These are phyloP conservation scores for Rhypophila decipiens DNA, from an alignment of 495 filamentous ascomycete species.

Conservation along the genomic window DNA sequence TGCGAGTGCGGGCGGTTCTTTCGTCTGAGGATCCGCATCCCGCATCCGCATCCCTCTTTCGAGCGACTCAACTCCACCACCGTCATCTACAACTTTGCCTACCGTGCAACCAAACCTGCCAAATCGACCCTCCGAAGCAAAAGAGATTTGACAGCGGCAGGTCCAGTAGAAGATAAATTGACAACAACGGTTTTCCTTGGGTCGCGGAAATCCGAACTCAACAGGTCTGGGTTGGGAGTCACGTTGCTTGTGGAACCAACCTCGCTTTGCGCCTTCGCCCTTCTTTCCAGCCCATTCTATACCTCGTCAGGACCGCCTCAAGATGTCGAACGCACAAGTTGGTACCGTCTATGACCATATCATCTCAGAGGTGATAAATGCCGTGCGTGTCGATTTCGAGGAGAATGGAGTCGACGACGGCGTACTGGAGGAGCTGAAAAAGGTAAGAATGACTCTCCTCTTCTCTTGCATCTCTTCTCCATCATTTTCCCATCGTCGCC, in stretches of 20 bases:
- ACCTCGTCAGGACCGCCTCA: too few relatives aligned
- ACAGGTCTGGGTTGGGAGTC: background rate
- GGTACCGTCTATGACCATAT: slow-evolving; percentile 81
- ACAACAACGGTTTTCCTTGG: too few relatives aligned
- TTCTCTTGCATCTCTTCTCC: background rate
- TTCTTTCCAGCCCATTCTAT: background rate
- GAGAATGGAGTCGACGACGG: slow-evolving; percentile 85
- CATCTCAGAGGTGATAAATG: slow-evolving; percentile 84
- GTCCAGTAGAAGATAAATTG: background rate
- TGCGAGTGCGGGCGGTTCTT: background rate
- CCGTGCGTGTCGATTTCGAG: slow-evolving; percentile 90
- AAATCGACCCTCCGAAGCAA: background rate
- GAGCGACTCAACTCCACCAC: background rate
- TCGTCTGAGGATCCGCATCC: background rate
- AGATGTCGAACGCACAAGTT: slow-evolving; percentile 50
- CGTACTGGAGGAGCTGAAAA: slow-evolving; percentile 75
- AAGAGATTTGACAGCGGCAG: background rate
- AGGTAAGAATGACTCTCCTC: slow-evolving; percentile 49
- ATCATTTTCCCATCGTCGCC: background rate
- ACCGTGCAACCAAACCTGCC: background rate
- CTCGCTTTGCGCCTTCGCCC: background rate
- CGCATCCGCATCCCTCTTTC: background rate
- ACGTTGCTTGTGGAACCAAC: background rate
- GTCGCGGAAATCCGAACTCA: background rate
- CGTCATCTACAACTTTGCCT: slow-evolving; percentile 1